Percentiles rank a stretch among this genome's conserved stretches.
phyloP scores from a whole-genome alignment of 352 stramenopile species.

The Phytophthora ohioensis region DNA sequence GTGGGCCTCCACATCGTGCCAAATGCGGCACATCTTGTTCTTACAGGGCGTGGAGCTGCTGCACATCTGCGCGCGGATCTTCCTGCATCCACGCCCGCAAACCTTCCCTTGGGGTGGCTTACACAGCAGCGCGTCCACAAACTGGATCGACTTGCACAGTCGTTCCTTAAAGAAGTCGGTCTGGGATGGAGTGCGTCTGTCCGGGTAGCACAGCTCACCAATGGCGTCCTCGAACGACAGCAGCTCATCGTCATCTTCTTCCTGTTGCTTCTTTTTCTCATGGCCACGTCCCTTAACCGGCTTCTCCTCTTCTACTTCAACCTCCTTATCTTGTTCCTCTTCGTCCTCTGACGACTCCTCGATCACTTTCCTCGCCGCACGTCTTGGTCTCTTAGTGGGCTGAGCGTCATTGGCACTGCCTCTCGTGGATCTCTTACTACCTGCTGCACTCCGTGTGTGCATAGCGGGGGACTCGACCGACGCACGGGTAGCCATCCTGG shows the following conservation, averaged over 20 bases:
- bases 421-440: slow-evolving; percentile 27
- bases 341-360: slow-evolving; percentile 33
- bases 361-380: slow-evolving; percentile 32
- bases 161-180: slow-evolving; percentile 76
- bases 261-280: slow-evolving; percentile 15
- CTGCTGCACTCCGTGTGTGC: slow-evolving; percentile 23
- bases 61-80: slow-evolving; percentile 71
- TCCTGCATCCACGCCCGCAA: slow-evolving; percentile 55
- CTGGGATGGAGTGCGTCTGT: slow-evolving; percentile 54
- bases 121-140: slow-evolving; percentile 77
- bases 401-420: slow-evolving; percentile 14
- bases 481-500: slow-evolving; percentile 14
- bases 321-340: slow-evolving; percentile 17
- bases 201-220: slow-evolving; percentile 68
- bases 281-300: not conserved
- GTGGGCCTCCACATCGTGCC: slow-evolving; percentile 79
- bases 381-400: slow-evolving; percentile 37
- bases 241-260: slow-evolving; percentile 30
- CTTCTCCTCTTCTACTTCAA: slow-evolving; percentile 29
- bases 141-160: slow-evolving; percentile 68
- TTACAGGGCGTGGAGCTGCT: slow-evolving; percentile 61
- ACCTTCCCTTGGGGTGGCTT: slow-evolving; percentile 58
- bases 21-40: slow-evolving; percentile 75
- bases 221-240: slow-evolving; percentile 56
- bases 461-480: slow-evolving; percentile 27